Evolutionary conservation across 257 asterid genomes (phyloP).

Genomic region (Solanum paucissectum): DNA sequence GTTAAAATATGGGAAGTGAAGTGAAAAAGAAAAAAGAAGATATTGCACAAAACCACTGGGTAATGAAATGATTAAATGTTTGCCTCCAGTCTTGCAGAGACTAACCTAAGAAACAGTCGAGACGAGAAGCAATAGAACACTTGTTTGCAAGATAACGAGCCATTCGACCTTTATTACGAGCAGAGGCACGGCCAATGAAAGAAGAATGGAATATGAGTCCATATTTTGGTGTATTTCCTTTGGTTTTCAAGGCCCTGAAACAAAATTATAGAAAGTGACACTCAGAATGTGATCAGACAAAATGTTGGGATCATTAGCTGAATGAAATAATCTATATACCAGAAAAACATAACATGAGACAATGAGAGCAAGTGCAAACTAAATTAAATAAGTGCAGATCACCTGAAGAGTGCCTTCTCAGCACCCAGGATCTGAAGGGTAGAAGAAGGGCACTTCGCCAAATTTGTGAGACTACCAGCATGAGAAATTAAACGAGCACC

Average conservation of each 20-base stretch:
- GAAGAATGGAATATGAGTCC: conserved; percentile 97
- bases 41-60: neutral
- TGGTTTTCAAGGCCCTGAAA: conserved; percentile 81
- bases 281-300: neutral
- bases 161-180: conserved; percentile 87
- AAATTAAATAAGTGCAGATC: neutral
- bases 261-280: neutral
- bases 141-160: conserved; percentile 98
- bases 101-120: conserved; percentile 85
- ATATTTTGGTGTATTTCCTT: conserved; percentile 94
- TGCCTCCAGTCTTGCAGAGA: neutral
- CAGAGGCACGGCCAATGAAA: conserved; percentile 97
- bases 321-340: neutral
- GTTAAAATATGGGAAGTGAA: neutral
- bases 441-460: conserved; percentile 94
- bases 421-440: conserved; percentile 99
- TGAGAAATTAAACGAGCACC: conserved; percentile 97
- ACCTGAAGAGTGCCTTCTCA: conserved; percentile 97
- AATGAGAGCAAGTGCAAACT: neutral
- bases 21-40: neutral
- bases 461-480: conserved; percentile 95
- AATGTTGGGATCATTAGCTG: neutral
- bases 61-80: neutral
- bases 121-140: conserved; percentile 97
- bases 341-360: neutral